Base-by-base conservation (phyloP, 805 yeast genomes). In the Saccharomycopsis sp. region DNA sequence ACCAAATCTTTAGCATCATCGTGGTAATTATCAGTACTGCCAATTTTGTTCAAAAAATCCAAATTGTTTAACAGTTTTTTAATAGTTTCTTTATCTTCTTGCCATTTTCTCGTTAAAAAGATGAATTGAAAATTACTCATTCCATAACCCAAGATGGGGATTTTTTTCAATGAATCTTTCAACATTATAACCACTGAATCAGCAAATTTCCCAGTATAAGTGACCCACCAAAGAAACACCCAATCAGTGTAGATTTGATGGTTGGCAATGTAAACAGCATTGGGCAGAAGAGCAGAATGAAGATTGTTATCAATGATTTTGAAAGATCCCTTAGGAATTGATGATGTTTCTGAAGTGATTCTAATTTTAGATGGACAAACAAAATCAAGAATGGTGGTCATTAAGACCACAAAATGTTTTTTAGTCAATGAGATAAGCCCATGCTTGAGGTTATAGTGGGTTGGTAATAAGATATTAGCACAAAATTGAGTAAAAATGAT, bases 191-290 rank as follows among this genome's bases (percentile, higher is more conserved):
- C 75, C 8, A 88, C 66, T 36, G 72, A 67, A 29, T 80, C 81
- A 6, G 79, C 73, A 33, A 78, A 58, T n/a, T 67, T 58, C 10
- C 85, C 72, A 4, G 87, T 69, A 56, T 84, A 81, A 0, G 83
- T 65, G 17, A 83, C 45, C 74, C 84, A 89, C 98, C 98, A 89
- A 41, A 86, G 50, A 51, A 74, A 87, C 9, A 82, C 67, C 98
- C 98, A 89, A 57, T 89, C 98, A 3, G 89, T 76, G 57, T 89
- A 89, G 19, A 89, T 79, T 61, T 88, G 96, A 59, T 89, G 97
- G 55, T 89, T 89, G n/a, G 92, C 74, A 27, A 88, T 78, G 34
- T 80, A 56, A 2, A 89, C 69, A 0, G 83, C 68, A 30, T 76
- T 69, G 17, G 71, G 72, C 5, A 64, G 57, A 33, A 79, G 51